Evolutionary conservation across 1,284 basidiomycete genomes (phyloP), one percentile per base, ranked within the genome.

Genomic region (Boletus semigastroideus): DNA sequence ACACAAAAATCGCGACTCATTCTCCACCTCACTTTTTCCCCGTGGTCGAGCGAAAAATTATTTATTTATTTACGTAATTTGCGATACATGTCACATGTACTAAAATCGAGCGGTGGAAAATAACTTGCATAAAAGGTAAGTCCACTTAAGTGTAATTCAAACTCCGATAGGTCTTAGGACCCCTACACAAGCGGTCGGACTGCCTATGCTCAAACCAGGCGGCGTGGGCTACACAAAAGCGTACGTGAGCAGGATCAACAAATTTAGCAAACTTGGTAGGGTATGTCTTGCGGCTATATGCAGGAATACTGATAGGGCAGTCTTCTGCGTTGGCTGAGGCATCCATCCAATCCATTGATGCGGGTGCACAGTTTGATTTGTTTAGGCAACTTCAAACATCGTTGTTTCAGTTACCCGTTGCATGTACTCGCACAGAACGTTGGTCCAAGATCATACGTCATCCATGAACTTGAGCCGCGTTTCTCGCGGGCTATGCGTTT

Each of bases 381-480:
- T 34, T 36, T 30, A 17, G 38, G 6, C 22, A 14, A 38, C 17
- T 14, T 42, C 17, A 37, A 16, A 16, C 7, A 1, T 33, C 31
- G 33, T 31, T 14, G 30, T 33, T 69, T 55, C 67, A 70, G 60
- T 59, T 69, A 12, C 73, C 76, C 16, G 67, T 65, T 28, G 56
- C 67, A 27, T 76, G 74, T 70, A 66, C 67, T 39, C 68, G 72
- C 25, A 70, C 74, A 9, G 74, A 76, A 57, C 63, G 67, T 69
- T 27, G 5, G 57, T 51, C 37, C 1, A 34, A 25, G 2, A 17
- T 36, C 8, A 17, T 19, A 30, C 11, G 38, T n/a, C 10, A n/a
- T 10, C 10, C 39, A 34, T 25, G 12, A 25, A 14, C n/a, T 42
- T 41, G 13, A 13, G 38, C 22, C 42, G 73, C 59, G 2, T 74